Base-by-base conservation (phyloP, 1,284 basidiomycete genomes). In the Meripilus lineatus region DNA sequence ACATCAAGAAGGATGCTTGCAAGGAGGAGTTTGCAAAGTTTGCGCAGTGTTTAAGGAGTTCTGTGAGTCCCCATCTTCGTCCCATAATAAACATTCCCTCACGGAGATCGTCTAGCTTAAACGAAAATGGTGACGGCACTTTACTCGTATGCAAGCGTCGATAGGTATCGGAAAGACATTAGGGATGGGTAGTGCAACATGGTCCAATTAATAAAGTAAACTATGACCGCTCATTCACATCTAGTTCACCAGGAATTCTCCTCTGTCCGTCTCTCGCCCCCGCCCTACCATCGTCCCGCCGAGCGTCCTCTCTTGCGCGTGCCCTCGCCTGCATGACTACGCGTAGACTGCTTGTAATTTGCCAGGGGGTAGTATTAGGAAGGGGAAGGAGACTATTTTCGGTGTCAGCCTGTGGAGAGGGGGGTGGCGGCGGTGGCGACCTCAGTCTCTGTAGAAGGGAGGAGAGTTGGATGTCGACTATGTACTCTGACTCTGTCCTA, bases 1-100 rank as follows among this genome's bases (percentile, higher is more conserved):
- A 93, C 54, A 79, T 89, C 11, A 75, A 69, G 50, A 83, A 83
- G 62, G 85, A 89, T 56, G 74, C 76, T 45, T 93, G 90, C 66
- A 77, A 79, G 46, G 74, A 76, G 11, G 88, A 93, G 62, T 93
- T 92, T 51, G 71, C 71, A 5, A 75, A 75, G 50, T 93, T 93
- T 58, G 81, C 80, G 26, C 65, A 74, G 36, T 93, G 89, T 61
- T 60, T 92, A 35, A 78, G 79, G 37, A 70, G 78, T 53, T 79
- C 81, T 45, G 89, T 90, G 53, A 49, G 75, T 67, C 11, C 24
- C 5, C 36, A n/a, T 34, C 52, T 42, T 5, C 23, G 17, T 30
- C 10, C 22, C 4, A 11, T 10, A 3, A 15, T 32, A 14, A 15
- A 32, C 5, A 15, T 13, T n/a, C 11, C 23, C 17, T 26, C 20